These are phyloP conservation scores for Mycosphaerelloides madeirae DNA, from an alignment of 2,329 filamentous ascomycete species.

Conservation along the genomic window DNA sequence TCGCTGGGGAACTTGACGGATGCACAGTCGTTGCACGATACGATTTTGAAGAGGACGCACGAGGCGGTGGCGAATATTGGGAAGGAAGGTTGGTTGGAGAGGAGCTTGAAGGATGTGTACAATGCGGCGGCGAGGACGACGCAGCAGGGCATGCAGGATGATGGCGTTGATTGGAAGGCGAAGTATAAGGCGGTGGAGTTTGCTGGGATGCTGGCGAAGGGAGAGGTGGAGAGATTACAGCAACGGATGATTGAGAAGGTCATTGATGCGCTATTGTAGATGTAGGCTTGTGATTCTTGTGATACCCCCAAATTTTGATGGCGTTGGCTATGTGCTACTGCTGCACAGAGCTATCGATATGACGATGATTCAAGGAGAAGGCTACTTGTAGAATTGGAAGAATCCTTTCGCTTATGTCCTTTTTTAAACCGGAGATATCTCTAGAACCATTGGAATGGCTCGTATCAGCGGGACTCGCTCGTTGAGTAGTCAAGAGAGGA, in stretches of 20 bases:
- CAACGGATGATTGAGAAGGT: constrained; percentile 28
- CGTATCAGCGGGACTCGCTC: too few species aligned
- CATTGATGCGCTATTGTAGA: constrained; percentile 19
- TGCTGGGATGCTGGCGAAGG: constrained; percentile 27
- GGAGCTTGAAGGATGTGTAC: constrained; percentile 20
- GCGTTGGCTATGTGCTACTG: too few species aligned
- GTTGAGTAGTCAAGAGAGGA: too few species aligned
- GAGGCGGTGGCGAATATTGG: constrained; percentile 15
- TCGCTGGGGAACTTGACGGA: constrained; percentile 11
- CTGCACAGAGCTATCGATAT: too few species aligned
- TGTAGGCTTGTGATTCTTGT: not conserved
- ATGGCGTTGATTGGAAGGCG: constrained; percentile 30
- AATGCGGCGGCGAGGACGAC: constrained; percentile 7
- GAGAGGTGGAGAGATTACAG: constrained; percentile 30
- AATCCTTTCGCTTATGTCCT: too few species aligned
- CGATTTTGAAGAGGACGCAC: constrained; percentile 16
- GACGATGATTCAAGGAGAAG: too few species aligned
- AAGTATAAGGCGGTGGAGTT: constrained; percentile 30
- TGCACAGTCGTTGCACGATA: constrained; percentile 20
- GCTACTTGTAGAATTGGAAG: too few species aligned
- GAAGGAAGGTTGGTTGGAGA: constrained; percentile 16
- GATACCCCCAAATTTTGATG: not conserved
- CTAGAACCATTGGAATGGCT: too few species aligned
- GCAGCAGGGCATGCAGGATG: constrained; percentile 11
- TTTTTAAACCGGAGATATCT: too few species aligned